Percentiles rank a stretch among this genome's conserved stretches.
phyloP scores from a whole-genome alignment of 2,329 filamentous ascomycete genomes.

The Paramyrothecium sp. region DNA sequence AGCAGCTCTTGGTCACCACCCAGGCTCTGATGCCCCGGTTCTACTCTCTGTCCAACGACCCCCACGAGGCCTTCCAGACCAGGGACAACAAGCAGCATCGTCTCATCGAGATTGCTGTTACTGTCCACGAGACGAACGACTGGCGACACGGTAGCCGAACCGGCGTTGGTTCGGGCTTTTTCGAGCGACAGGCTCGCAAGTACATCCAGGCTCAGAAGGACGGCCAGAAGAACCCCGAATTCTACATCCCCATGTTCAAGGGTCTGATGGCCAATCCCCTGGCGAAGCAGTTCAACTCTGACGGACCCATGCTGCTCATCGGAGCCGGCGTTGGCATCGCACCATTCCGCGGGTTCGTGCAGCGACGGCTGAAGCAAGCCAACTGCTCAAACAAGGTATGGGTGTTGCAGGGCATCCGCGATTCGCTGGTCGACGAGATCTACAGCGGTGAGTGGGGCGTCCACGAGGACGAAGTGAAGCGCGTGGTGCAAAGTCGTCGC shows the following conservation, averaged over 20 bases:
- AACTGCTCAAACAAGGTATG: slow-evolving; percentile 98
- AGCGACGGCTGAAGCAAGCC: slow-evolving; percentile 87
- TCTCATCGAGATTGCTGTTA: slow-evolving; percentile 94
- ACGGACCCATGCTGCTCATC: slow-evolving; percentile 96
- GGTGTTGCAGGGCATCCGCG: slow-evolving; percentile 92
- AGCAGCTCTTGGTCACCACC: slow-evolving; percentile 75
- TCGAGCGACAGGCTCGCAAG: slow-evolving; percentile 77
- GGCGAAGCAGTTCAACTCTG: slow-evolving; percentile 84
- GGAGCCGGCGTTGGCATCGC: slow-evolving; percentile 96
- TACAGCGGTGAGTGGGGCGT: slow-evolving; percentile 97
- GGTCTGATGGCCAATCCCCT: slow-evolving; percentile 97
- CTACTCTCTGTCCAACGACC: slow-evolving; percentile 96
- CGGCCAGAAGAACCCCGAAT: slow-evolving; percentile 55
- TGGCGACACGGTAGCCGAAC: slow-evolving; percentile 73
- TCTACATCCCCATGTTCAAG: slow-evolving; percentile 95
- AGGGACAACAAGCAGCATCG: slow-evolving; percentile 71
- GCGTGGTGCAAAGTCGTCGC: slow-evolving; percentile 72
- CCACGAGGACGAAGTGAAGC: slow-evolving; percentile 83
- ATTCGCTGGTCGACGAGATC: slow-evolving; percentile 90
- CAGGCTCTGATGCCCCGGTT: slow-evolving; percentile 95
- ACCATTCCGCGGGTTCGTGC: slow-evolving; percentile 95
- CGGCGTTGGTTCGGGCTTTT: slow-evolving; percentile 88
- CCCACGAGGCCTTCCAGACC: slow-evolving; percentile 70
- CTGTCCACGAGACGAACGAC: slow-evolving; percentile 82
- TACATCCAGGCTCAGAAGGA: slow-evolving; percentile 67